Conservation (phyloP, 2,329 filamentous ascomycete genomes). For the Neopestalotiopsis sp. region DNA sequence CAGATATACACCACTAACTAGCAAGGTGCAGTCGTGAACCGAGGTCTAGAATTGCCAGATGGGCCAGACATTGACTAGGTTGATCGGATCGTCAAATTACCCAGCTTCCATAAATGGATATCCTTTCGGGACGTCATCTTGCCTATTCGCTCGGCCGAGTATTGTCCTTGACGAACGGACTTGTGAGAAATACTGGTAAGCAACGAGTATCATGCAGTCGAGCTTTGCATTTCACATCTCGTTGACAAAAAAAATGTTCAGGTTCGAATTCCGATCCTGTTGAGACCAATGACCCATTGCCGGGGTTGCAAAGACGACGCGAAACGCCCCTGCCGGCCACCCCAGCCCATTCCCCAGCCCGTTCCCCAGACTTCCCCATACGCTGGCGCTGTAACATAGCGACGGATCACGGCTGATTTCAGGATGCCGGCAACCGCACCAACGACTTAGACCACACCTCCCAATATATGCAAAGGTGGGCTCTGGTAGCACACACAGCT, state of each 20-base stretch:
- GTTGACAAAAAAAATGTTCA: not conserved
- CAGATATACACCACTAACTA: not conserved
- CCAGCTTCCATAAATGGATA: not conserved
- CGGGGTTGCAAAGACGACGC: not conserved
- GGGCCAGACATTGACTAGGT: not conserved
- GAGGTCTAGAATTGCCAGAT: not conserved
- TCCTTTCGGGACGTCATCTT: not conserved
- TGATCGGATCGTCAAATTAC: not conserved
- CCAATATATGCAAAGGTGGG: too few species aligned
- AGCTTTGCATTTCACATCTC: not conserved
- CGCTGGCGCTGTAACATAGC: not conserved
- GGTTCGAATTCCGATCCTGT: not conserved
- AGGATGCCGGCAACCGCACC: slow-evolving; percentile 1
- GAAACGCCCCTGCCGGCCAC: not conserved
- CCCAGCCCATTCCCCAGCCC: not conserved
- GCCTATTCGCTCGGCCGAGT: not conserved
- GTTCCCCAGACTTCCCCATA: slow-evolving; percentile 1
- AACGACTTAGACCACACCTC: not conserved
- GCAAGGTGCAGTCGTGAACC: not conserved
- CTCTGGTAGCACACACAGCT: not conserved
- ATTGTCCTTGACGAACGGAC: not conserved
- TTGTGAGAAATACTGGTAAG: not conserved
- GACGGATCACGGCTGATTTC: slow-evolving; percentile 2
- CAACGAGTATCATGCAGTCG: not conserved
- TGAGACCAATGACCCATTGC: not conserved